Evolutionary conservation across 78 protist genomes (phyloP), one percentile per base, ranked within the genome.

Genomic region (Andalucia godoyi): DNA sequence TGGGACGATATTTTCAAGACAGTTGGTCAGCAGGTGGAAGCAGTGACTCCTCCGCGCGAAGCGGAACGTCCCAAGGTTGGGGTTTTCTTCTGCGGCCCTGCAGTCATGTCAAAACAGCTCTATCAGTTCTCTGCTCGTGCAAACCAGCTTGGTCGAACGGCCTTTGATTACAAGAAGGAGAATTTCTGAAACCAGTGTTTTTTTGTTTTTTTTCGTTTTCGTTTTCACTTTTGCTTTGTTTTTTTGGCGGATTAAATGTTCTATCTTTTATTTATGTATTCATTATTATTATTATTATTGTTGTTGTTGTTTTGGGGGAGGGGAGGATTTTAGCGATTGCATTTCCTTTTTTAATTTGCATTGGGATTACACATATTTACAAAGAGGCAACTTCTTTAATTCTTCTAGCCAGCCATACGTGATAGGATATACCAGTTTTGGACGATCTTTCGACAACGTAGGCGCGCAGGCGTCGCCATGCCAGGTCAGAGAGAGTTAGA

Each of bases 81-180:
- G 36, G 82, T 79, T 18, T 83, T 83, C 59, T 74, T 83, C 47
- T 83, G 89, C 68, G 89, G 89, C 45, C 85, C 89, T 41, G 57
- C 66, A 49, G 55, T 77, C 23, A 46, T 83, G 15, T 60, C 85
- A 47, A 77, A 74, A 39, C 0, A 41, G 29, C 74, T 83, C 23
- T 63, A 79, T 41, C 57, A 13, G 49, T 42, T 8, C 10, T 7
- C 70, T 8, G 13, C 39, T 64, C 41, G 54, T 23, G 51, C 45
- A 29, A 27, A 63, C 13, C 45, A 17, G 63, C 43, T 41, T 63
- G 33, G 43, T 52, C 43, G 39, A 39, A 36, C 68, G 45, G 23
- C 77, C 84, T 79, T 78, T 57, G 73, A 55, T 23, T 83, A 65
- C 50, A 41, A 83, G 47, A 83, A 83, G 54, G 89, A 83, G 67